Conservation (phyloP, 2,329 filamentous ascomycete species). For the Canariomyces notabilis region DNA sequence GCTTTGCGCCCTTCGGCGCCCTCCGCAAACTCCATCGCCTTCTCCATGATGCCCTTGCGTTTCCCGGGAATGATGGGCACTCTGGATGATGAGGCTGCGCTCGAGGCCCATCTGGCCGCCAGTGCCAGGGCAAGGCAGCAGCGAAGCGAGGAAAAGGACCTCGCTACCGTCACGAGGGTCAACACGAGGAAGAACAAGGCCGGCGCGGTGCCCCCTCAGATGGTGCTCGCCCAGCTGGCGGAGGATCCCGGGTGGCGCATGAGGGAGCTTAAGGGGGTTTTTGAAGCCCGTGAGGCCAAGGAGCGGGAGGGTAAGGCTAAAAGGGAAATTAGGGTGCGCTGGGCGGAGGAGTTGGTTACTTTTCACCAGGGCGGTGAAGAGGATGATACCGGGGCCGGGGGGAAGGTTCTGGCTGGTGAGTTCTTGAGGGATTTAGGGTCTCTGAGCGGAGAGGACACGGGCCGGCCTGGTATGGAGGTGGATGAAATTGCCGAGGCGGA, state of each 20-base stretch:
- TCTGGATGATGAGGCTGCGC: constrained; percentile 19
- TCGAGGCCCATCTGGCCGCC: constrained; percentile 11
- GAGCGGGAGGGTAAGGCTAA: constrained; percentile 3
- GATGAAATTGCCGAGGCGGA: constrained; percentile 17
- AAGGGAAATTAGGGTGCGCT: constrained; percentile 31
- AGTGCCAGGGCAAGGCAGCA: constrained; percentile 12
- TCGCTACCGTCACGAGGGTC: constrained; percentile 37
- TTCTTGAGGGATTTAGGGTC: constrained; percentile 11
- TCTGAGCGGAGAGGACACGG: neutral
- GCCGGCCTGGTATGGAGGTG: neutral
- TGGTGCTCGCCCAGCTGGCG: constrained; percentile 28
- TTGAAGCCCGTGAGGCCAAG: constrained; percentile 25
- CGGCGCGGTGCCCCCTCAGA: constrained; percentile 30
- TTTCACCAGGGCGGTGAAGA: constrained; percentile 25
- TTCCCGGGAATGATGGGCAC: constrained; percentile 28
- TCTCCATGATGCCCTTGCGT: constrained; percentile 31
- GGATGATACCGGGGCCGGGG: constrained; percentile 6
- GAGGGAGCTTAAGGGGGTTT: constrained; percentile 27
- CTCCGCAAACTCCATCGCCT: constrained; percentile 26
- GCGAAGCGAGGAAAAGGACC: constrained; percentile 37
- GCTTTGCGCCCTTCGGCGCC: constrained; percentile 23
- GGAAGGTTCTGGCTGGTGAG: constrained; percentile 14
- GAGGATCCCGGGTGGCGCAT: constrained; percentile 26
- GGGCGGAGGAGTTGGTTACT: constrained; percentile 30
- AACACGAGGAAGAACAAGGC: constrained; percentile 45